Evolutionary conservation across 176 grass and related monocot genomes (phyloP), one percentile per base, ranked within the genome.

Genomic region (Rhipidocladum racemiflorum): DNA sequence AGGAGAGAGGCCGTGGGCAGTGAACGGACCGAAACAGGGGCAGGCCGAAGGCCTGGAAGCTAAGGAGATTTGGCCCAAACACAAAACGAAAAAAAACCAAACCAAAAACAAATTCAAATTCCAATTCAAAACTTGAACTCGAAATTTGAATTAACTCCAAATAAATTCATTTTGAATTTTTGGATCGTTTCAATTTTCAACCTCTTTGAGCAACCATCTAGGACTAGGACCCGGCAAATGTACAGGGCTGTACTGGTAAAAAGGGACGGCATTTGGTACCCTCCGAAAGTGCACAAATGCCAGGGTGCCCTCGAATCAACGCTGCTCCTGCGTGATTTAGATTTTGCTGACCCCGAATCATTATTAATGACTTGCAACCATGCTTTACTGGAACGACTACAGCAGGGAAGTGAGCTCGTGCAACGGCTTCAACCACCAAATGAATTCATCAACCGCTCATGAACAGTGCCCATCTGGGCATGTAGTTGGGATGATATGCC

Each of bases 371-470:
- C 21, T 66, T 16, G 28, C 57, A 28, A 7, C 39, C 23, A 56
- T 68, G 65, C 49, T 69, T 56, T 8, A 20, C 2, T 20, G 9
- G 13, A 43, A 43, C 36, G 18, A 23, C 34, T 70, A 4, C 45
- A 20, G n/a, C 55, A 34, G 46, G 36, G 54, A 65, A 70, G 36
- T 7, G 7, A 57, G 50, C n/a, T n/a, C n/a, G n/a, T 32, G 7
- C 39, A 72, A 65, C 44, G 6, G 30, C 56, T 68, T 68, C 62
- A 76, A 65, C 35, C 68, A 63, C 56, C 44, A 50, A 42, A 11
- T 65, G 11, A 40, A 53, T 72, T 70, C 75, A 63, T 25, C 28
- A 63, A 69, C 7, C 65, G 30, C 75, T 71, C 43, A 79, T 67
- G 7, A 71, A 53, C 66, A 28, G 5, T 61, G 17, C 4, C 13